Base-by-base conservation (phyloP, 2,329 filamentous ascomycete genomes). In the Colletotrichum sp. region DNA sequence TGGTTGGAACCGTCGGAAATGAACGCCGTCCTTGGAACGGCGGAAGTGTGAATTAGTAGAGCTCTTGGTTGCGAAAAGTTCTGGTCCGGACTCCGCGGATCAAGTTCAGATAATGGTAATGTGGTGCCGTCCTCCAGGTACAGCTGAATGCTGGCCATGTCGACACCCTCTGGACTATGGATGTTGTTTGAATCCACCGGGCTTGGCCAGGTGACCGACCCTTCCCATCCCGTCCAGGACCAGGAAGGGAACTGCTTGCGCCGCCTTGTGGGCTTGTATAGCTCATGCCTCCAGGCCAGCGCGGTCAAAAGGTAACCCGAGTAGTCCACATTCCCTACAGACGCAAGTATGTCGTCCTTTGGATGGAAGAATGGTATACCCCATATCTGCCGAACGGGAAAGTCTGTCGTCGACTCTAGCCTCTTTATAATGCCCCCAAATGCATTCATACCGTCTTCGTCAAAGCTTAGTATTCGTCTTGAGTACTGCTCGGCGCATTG, bases 221-320 rank as follows among this genome's bases (percentile, higher is more conserved):
- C 68, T 70, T 70, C 68, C 68, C 68, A 70, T 22, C 68, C 68
- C 18, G 28, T 52, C 68, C 68, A 70, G 8, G 68, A 70, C 68
- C 68, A 70, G 2, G 68, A 70, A n/a, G 68, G 68, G n/a, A 70
- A 70, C 16, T 63, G 59, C 13, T 63, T 62, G 9, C 68, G 68
- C 24, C 68, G 44, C n/a, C 68, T 32, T 28, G 59, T 70, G 26
- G 68, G 57, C 28, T 70, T 70, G 57, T 63, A 63, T 34, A 70
- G 36, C 26, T 70, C 68, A 59, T 70, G 68, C 24, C 15, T 70
- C 68, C 68, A 70, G 26, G 68, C 62, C 4, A 70, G 68, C 8
- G 57, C 68, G 8, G 68, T 39, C n/a, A 70, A 8, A 18, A 63
- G 30, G 26, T 48, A 63, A 24, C 26, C 68, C 24, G 36, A 34